A percentile compares a stretch with the other conserved stretches of the same genome.
These are phyloP conservation scores for Darksidea phi DNA, from an alignment of 495 filamentous ascomycete species.

Conservation along the genomic window DNA sequence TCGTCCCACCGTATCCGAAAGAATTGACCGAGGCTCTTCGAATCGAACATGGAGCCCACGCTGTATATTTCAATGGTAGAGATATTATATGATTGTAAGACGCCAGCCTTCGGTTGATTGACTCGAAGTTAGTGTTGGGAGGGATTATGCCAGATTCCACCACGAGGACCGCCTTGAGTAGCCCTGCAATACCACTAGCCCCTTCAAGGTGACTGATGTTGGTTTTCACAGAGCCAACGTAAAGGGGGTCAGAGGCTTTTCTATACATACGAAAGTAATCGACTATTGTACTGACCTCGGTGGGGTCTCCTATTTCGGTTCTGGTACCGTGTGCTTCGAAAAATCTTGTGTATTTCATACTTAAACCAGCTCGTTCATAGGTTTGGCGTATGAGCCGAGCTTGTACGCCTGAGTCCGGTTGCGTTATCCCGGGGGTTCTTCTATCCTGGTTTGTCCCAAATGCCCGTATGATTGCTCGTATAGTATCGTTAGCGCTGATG, in stretches of 20 bases:
- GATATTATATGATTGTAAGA: too few species aligned
- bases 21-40: too few species aligned
- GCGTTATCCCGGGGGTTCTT: too few species aligned
- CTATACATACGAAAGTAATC: constrained; percentile 40
- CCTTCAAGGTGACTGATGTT: constrained; percentile 44
- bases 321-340: constrained; percentile 27
- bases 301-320: constrained; percentile 50
- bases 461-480: too few species aligned
- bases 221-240: constrained; percentile 35
- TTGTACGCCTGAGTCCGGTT: too few species aligned
- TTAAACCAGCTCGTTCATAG: constrained; percentile 26
- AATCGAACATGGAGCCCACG: too few species aligned
- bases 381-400: too few species aligned
- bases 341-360: constrained; percentile 25
- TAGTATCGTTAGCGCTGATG: too few species aligned
- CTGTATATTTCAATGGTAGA: too few species aligned
- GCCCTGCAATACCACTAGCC: constrained; percentile 43
- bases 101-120: too few species aligned
- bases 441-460: too few species aligned
- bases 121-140: constrained; percentile 38
- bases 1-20: too few species aligned
- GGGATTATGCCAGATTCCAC: constrained; percentile 46
- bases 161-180: constrained; percentile 45
- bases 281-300: constrained; percentile 56
- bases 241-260: constrained; percentile 41